Evolutionary conservation across 768 basidiomycete species (phyloP), one percentile per base, ranked within the genome.

Genomic region (Lentinula guzmanii): DNA sequence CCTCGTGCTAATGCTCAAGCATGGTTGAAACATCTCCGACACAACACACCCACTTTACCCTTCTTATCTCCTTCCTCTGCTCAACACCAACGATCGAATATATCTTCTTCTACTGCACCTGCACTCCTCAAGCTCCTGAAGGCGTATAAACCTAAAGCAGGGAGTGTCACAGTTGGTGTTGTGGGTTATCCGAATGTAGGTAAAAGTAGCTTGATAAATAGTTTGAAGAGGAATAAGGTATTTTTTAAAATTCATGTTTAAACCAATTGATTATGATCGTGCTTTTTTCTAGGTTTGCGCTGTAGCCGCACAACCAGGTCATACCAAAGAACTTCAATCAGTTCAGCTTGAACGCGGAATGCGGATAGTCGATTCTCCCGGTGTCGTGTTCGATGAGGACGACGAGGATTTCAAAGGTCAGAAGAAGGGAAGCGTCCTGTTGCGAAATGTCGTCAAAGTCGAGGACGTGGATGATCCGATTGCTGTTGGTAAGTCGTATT

Each of bases 161-260:
- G 86, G 35, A 89, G 85, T 64, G 78, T 93, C 55, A 94, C 92
- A 0, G 83, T 96, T 54, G 94, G 94, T 15, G 91, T 98, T 16
- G 91, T 98, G 4, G 96, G 96, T 1, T 96, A 94, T 74, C 96
- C 96, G 1, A 98, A 98, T 72, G 96, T 98, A 51, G 96, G 96
- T 13, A 98, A 98, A 76, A 95, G 93, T 61, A 91, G 87, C 68
- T 70, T 98, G 61, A 95, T 99, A 72, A 98, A 98, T 72, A 90
- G 92, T 48, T 75, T 99, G 56, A 95, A 94, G 73, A 77, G 93
- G 41, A 84, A 86, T 63, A 94, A 91, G 75, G 89, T 88, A 24
- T 21, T 21, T 21, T 1, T 21, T n/a, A n/a, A n/a, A 21, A 21
- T 21, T 39, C 39, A 8, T 35, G 34, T 24, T 34, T 56, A 28